Conservation (phyloP, 768 basidiomycete species). For the Coprinellus micaceus region DNA sequence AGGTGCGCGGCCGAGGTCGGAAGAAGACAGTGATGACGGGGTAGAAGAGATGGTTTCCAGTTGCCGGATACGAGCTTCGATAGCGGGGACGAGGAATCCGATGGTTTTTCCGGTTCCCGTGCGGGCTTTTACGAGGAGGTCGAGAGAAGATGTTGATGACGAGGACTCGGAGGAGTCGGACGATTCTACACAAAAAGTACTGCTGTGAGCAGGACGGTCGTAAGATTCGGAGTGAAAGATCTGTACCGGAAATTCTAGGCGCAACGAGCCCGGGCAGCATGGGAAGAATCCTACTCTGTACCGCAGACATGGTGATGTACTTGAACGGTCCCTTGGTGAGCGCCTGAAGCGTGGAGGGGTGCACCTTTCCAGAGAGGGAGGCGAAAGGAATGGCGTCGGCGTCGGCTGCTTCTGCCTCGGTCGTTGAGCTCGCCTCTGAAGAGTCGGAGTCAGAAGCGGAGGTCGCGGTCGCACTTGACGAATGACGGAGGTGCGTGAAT, state of each 20-base stretch:
- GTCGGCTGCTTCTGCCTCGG: not conserved
- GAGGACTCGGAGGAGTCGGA: no score
- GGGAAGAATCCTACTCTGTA: constrained; percentile 76
- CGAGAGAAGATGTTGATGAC: constrained; percentile 32
- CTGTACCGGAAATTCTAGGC: no score
- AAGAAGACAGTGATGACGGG: constrained; percentile 38
- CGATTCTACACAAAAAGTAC: no score
- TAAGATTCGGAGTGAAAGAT: no score
- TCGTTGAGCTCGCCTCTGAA: no score
- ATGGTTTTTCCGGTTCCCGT: constrained; percentile 90
- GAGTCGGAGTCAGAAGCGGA: no score
- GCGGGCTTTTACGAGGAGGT: constrained; percentile 82
- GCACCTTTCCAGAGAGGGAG: constrained; percentile 36
- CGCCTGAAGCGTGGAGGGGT: constrained; percentile 48
- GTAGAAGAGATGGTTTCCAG: constrained; percentile 45
- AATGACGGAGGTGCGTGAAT: no score
- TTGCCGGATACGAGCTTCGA: constrained; percentile 67
- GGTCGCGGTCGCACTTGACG: no score
- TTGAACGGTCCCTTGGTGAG: constrained; percentile 63
- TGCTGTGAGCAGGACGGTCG: no score
- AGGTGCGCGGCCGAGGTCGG: constrained; percentile 23
- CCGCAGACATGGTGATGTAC: constrained; percentile 69
- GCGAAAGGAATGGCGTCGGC: constrained; percentile 24
- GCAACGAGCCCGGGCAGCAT: constrained; percentile 67
- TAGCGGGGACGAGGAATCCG: constrained; percentile 82